A percentile compares a stretch with the other conserved stretches of the same genome.
These are phyloP conservation scores for Ophiostoma triangulosporum DNA, from an alignment of 2,329 filamentous ascomycete genomes.

Conservation along the genomic window DNA sequence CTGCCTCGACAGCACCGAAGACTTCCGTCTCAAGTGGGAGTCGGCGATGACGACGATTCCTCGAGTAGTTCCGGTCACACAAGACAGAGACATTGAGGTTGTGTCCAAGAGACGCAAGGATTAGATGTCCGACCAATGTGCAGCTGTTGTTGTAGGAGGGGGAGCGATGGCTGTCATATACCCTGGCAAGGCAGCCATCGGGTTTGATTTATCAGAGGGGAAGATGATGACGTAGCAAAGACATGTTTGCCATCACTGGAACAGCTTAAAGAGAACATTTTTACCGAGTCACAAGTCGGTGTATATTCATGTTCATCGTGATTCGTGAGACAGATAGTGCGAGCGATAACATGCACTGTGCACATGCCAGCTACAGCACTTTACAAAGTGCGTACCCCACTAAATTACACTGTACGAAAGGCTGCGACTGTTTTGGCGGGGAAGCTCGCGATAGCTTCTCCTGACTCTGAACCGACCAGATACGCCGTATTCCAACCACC, in stretches of 20 bases:
- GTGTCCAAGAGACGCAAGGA: constrained; percentile 16
- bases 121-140: not conserved
- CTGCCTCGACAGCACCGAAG: constrained; percentile 56
- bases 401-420: not conserved
- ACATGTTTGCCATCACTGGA: too few species aligned
- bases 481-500: not conserved
- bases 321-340: too few species aligned
- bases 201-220: not conserved
- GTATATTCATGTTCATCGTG: too few species aligned
- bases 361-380: not conserved
- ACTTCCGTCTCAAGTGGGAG: constrained; percentile 60
- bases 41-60: constrained; percentile 41
- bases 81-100: not conserved
- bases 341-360: not conserved
- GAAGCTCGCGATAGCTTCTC: not conserved
- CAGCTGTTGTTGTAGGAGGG: not conserved
- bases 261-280: too few species aligned
- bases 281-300: too few species aligned
- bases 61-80: constrained; percentile 26
- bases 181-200: not conserved
- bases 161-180: not conserved
- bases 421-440: not conserved
- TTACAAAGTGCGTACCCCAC: too few species aligned
- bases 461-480: too few species aligned
- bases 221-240: too few species aligned